Conservation (phyloP, 768 basidiomycete species). For the Pulveroboletus sp. region DNA sequence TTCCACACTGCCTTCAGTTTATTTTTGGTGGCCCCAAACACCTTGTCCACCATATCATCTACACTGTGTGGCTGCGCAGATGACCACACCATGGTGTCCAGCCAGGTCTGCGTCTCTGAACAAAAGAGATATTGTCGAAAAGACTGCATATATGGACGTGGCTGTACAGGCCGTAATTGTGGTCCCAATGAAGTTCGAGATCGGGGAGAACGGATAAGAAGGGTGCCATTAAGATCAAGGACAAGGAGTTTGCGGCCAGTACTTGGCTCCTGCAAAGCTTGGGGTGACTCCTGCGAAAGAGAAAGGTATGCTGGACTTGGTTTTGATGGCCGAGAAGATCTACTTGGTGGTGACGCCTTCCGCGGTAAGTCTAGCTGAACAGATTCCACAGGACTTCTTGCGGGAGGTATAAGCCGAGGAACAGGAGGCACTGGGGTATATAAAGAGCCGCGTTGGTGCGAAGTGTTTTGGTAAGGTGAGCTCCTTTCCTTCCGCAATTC, state of each 20-base stretch:
- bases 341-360: slow-evolving; percentile 1
- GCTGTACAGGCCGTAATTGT: slow-evolving; percentile 41
- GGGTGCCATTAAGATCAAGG: slow-evolving; percentile 64
- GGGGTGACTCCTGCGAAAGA: slow-evolving; percentile 28
- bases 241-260: slow-evolving; percentile 59
- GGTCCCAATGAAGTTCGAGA: slow-evolving; percentile 12
- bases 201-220: slow-evolving; percentile 51
- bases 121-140: slow-evolving; percentile 65
- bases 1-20: slow-evolving; percentile 69
- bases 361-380: neutral
- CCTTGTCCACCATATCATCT: slow-evolving; percentile 61
- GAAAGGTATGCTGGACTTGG: slow-evolving; percentile 38
- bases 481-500: slow-evolving; percentile 5
- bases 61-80: slow-evolving; percentile 82
- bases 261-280: slow-evolving; percentile 21
- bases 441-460: slow-evolving; percentile 10
- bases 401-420: slow-evolving; percentile 5
- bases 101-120: slow-evolving; percentile 53
- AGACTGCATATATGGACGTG: slow-evolving; percentile 60
- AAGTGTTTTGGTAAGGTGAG: neutral
- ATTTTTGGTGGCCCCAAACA: slow-evolving; percentile 44
- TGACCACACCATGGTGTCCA: slow-evolving; percentile 88
- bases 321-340: neutral
- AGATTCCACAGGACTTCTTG: slow-evolving; percentile 5
- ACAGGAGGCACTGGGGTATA: slow-evolving; percentile 6